These are phyloP conservation scores for baker's yeast (Saccharomyces cerevisiae) DNA, from an alignment of 805 yeast species.

Conservation along the genomic window DNA sequence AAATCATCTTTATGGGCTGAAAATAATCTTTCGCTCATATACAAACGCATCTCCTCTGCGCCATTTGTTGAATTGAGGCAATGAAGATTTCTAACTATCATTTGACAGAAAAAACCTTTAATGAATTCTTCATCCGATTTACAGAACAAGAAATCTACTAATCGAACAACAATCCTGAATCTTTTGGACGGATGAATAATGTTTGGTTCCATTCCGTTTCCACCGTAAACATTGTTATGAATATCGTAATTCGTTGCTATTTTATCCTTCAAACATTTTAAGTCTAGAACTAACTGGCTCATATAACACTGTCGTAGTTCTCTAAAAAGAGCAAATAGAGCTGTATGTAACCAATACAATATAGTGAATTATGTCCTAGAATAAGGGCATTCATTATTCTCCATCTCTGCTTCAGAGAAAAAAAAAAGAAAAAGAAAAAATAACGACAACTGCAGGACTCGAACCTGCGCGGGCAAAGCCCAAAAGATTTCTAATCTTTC, in stretches of 20 bases:
- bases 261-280: neutral
- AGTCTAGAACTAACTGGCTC: neutral
- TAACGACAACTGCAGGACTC: constrained; percentile 60
- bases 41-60: neutral
- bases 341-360: neutral
- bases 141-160: constrained; percentile 7
- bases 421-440: constrained; percentile 20
- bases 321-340: neutral
- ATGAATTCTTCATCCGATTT: constrained; percentile 1
- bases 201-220: neutral
- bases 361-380: too few species aligned
- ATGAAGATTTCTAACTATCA: constrained; percentile 6
- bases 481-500: constrained; percentile 49
- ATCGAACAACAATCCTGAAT: constrained; percentile 11
- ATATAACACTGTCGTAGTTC: neutral
- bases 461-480: constrained; percentile 52
- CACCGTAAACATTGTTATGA: neutral
- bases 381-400: too few species aligned
- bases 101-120: constrained; percentile 5
- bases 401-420: neutral
- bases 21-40: neutral
- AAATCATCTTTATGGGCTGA: neutral
- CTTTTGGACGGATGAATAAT: neutral
- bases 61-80: neutral
- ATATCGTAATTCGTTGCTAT: neutral